Conservation (phyloP, 2,329 filamentous ascomycete species). For the Sporothrix pallida region DNA sequence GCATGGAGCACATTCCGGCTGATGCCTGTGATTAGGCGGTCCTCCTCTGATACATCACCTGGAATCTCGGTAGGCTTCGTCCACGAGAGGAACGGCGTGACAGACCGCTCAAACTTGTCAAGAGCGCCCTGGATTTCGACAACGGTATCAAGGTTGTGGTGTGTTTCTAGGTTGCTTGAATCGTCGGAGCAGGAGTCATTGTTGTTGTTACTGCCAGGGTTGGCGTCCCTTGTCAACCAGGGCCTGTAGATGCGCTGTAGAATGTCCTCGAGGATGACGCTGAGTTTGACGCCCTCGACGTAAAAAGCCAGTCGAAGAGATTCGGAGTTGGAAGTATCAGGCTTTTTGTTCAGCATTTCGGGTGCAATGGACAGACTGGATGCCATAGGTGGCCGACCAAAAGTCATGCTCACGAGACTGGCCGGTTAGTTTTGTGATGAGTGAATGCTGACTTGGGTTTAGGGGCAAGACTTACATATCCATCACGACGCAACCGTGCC, state of each 20-base stretch:
- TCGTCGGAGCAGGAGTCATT: not conserved
- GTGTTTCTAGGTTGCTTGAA: not conserved
- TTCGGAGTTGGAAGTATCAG: conserved; percentile 15
- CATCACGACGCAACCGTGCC: conserved; percentile 33
- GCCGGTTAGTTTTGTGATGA: not conserved
- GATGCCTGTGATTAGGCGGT: conserved; percentile 24
- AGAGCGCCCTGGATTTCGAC: conserved; percentile 33
- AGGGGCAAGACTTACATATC: conserved; percentile 13
- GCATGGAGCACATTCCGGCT: conserved; percentile 30
- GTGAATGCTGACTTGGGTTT: not conserved
- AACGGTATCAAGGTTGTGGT: conserved; percentile 34
- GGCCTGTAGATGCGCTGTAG: conserved; percentile 35
- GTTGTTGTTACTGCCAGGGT: not conserved
- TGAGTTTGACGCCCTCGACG: conserved; percentile 31
- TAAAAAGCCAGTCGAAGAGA: conserved; percentile 29
- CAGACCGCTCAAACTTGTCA: conserved; percentile 31
- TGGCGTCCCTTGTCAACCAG: conserved; percentile 31
- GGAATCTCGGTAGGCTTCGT: not conserved
- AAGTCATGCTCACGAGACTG: conserved; percentile 35
- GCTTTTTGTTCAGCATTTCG: conserved; percentile 8
- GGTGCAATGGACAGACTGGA: conserved; percentile 32
- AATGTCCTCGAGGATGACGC: conserved; percentile 33
- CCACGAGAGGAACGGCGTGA: conserved; percentile 33
- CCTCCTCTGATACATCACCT: not conserved
- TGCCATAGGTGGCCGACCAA: conserved; percentile 35